Evolutionary conservation across 345 rosid species (phyloP).

Genomic region (Anacardium occidentale): DNA sequence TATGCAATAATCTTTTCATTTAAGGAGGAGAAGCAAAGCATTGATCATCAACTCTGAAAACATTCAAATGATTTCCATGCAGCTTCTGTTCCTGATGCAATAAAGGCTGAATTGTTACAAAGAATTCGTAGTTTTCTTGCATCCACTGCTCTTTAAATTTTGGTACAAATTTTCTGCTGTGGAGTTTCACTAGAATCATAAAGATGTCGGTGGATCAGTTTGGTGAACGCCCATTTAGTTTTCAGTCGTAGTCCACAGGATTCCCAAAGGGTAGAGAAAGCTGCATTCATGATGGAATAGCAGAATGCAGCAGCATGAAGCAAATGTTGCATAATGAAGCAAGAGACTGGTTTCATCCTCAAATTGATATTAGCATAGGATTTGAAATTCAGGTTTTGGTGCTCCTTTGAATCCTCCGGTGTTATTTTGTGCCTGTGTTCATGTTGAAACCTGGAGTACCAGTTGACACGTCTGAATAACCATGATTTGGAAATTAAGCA

Average conservation of each 20-base stretch:
- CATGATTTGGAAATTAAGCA: not conserved
- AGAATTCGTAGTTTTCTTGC: constrained; percentile 45
- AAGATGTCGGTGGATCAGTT: not conserved
- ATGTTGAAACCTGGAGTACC: not conserved
- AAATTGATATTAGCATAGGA: not conserved
- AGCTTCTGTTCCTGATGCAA: constrained; percentile 53
- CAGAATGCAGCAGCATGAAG: not conserved
- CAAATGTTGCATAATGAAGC: not conserved
- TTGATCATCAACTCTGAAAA: not conserved
- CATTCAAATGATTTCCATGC: constrained; percentile 22
- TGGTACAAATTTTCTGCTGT: not conserved
- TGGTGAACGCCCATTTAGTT: not conserved
- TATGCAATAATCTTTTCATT: not conserved
- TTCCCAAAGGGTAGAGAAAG: not conserved
- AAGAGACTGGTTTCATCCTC: not conserved
- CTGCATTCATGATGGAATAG: not conserved
- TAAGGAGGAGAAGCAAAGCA: not conserved
- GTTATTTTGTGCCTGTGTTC: not conserved
- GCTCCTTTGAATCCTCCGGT: not conserved
- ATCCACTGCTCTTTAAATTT: constrained; percentile 39
- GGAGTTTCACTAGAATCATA: constrained; percentile 7
- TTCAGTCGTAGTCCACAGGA: not conserved
- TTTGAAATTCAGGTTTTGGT: not conserved
- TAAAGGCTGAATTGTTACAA: constrained; percentile 57
- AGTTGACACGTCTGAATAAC: not conserved